Conservation (phyloP, 148 eudicot species). For the Limonium bicolor region DNA sequence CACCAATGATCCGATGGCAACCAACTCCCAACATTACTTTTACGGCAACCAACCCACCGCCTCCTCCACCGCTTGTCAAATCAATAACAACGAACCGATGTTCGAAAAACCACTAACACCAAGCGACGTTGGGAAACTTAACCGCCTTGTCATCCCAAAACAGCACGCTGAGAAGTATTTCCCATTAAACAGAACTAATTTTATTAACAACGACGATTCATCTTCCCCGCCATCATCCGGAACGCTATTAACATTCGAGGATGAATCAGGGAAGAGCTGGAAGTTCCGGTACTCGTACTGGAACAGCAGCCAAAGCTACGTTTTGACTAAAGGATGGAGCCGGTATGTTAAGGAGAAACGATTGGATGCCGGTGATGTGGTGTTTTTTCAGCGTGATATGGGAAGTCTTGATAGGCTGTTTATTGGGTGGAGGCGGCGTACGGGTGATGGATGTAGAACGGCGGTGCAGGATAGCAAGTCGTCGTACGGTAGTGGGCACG, state of each 20-base stretch:
- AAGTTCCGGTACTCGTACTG: slow-evolving; percentile 78
- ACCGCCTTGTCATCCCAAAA: slow-evolving; percentile 59
- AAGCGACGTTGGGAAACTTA: slow-evolving; percentile 59
- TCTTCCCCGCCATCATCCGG: slow-evolving; percentile 13
- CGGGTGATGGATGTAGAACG: not conserved
- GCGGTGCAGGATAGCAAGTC: not conserved
- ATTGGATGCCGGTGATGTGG: slow-evolving; percentile 77
- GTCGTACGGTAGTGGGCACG: no score
- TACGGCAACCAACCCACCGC: not conserved
- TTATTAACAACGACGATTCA: slow-evolving; percentile 2
- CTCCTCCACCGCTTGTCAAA: slow-evolving; percentile 2
- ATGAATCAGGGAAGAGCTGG: slow-evolving; percentile 42
- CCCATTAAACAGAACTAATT: slow-evolving; percentile 12
- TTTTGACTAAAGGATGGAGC: slow-evolving; percentile 91
- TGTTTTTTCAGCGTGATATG: slow-evolving; percentile 47
- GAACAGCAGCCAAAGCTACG: slow-evolving; percentile 96
- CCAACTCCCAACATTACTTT: not conserved
- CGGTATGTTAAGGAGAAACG: slow-evolving; percentile 77
- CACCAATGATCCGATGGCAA: not conserved
- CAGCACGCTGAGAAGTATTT: slow-evolving; percentile 54
- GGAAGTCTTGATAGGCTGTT: slow-evolving; percentile 31
- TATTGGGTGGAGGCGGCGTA: slow-evolving; percentile 47
- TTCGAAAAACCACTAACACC: slow-evolving; percentile 57
- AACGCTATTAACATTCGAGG: slow-evolving; percentile 39
- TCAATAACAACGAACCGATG: slow-evolving; percentile 19